phyloP scores from a whole-genome alignment of 352 stramenopile genomes.

The Phytophthora idaei region DNA sequence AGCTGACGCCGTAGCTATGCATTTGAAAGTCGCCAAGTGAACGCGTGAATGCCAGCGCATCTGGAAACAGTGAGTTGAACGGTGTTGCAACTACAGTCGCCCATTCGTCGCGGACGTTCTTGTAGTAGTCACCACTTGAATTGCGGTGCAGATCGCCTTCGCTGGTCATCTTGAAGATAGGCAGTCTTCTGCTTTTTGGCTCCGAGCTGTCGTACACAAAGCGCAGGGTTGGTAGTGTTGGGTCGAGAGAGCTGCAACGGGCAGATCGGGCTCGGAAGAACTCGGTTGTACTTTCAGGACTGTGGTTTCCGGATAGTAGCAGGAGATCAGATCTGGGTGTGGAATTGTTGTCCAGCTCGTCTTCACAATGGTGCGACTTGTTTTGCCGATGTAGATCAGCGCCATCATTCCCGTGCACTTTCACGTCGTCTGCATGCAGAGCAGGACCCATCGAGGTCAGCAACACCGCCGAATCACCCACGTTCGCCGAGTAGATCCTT shows the following conservation, averaged over 20 bases:
- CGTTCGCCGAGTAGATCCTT: constrained; percentile 84
- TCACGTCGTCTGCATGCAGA: constrained; percentile 38
- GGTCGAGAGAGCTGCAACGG: constrained; percentile 34
- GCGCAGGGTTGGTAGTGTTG: constrained; percentile 59
- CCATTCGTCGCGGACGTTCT: constrained; percentile 93
- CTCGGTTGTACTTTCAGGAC: constrained; percentile 76
- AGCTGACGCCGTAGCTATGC: constrained; percentile 82
- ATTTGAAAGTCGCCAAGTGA: constrained; percentile 90
- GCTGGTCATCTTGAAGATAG: constrained; percentile 46
- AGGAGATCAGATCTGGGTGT: constrained; percentile 33
- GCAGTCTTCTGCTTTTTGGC: constrained; percentile 36
- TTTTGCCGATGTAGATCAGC: constrained; percentile 12
- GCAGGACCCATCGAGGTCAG: constrained; percentile 35
- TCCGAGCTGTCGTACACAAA: constrained; percentile 86
- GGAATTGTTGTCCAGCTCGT: constrained; percentile 28
- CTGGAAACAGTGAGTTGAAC: constrained; percentile 62
- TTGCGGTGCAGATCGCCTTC: constrained; percentile 48
- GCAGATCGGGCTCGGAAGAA: constrained; percentile 64
- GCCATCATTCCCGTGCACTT: constrained; percentile 23
- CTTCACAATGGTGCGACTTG: constrained; percentile 21
- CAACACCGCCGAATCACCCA: constrained; percentile 77
- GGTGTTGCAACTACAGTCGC: constrained; percentile 84
- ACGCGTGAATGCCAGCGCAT: constrained; percentile 88
- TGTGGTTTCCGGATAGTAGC: constrained; percentile 85
- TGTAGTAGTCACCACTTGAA: constrained; percentile 77